Evolutionary conservation across 345 rosid genomes (phyloP), one percentile per base, ranked within the genome.

Genomic region (Salix koriyanagi): DNA sequence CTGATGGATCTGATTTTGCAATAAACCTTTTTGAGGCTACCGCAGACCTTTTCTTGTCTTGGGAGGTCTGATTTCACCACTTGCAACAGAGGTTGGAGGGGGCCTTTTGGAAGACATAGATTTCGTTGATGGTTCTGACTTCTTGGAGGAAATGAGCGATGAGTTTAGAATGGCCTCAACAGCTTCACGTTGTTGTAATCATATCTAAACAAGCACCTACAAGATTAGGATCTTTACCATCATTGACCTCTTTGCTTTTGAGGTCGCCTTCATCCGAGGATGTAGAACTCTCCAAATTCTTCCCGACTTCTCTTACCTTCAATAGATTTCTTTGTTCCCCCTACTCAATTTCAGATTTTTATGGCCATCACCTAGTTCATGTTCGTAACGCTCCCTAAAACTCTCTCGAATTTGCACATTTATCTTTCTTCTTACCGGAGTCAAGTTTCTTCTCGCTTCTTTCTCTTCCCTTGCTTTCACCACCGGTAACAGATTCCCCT

Each of bases 51-150:
- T 25, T 25, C 25, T 25, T 25, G 25, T 25, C 25, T 25, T 25
- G 25, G 25, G 72, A 41, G 90, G 90, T 81, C 87, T 88, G 70
- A 82, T n/a, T 69, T 79, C 85, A 64, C 80, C 84, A 65, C 82
- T 83, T 34, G 58, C 81, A 52, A 26, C 71, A 75, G 91, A 85
- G 75, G 85, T 69, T 62, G 89, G 90, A 75, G 34, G 64, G 37
- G 91, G 79, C 84, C 97, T 89, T 79, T 89, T 93, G 61, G 79
- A 72, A 80, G 88, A 81, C 62, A 72, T 64, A 66, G 78, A 15
- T 73, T 82, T 87, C 60, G 21, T 76, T 32, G 85, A 79, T 65
- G 73, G 62, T 75, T 84, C 88, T 54, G 89, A 76, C 67, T 25
- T 25, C 25, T 25, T 25, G 25, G 25, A 25, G 25, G 25, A 25